Conservation (phyloP, 2,329 filamentous ascomycete genomes). For the Phyllosticta citriasiana region DNA sequence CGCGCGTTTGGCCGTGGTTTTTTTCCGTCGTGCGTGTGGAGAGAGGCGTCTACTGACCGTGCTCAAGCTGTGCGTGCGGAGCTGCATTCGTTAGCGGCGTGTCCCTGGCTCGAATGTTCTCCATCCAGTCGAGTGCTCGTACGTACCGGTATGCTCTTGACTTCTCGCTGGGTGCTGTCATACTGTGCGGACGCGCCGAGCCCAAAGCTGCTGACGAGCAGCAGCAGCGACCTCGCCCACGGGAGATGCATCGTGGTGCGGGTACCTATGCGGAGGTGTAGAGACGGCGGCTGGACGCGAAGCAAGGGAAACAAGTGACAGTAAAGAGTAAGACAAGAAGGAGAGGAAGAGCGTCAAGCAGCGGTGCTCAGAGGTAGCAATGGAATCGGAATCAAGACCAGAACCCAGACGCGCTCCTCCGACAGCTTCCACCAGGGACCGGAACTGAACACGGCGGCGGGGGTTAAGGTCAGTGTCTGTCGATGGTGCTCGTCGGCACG, state of each 20-base stretch:
- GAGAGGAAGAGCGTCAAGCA: constrained; percentile 6
- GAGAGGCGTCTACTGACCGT: constrained; percentile 48
- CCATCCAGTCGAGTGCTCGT: constrained; percentile 21
- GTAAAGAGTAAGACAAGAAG: background rate
- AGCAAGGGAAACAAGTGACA: background rate
- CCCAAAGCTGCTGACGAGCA: constrained; percentile 28
- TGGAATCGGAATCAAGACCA: background rate
- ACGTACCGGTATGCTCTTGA: constrained; percentile 59
- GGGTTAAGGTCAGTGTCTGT: background rate
- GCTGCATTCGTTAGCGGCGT: constrained; percentile 38
- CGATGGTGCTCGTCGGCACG: background rate
- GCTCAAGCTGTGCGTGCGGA: constrained; percentile 76
- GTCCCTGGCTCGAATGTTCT: no score
- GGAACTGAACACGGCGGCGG: background rate
- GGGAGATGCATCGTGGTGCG: constrained; percentile 22
- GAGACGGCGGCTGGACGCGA: background rate
- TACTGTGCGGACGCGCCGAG: constrained; percentile 24
- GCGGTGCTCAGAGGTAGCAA: background rate
- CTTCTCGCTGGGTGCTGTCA: constrained; percentile 27
- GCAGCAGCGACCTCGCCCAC: constrained; percentile 24
- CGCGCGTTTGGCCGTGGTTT: background rate
- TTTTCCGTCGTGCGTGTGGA: background rate
- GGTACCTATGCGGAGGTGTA: background rate
- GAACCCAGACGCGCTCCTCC: background rate
- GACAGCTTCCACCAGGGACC: background rate